Evolutionary conservation across 2,329 filamentous ascomycete genomes (phyloP).

Genomic region (Fonsecaea multimorphosa): DNA sequence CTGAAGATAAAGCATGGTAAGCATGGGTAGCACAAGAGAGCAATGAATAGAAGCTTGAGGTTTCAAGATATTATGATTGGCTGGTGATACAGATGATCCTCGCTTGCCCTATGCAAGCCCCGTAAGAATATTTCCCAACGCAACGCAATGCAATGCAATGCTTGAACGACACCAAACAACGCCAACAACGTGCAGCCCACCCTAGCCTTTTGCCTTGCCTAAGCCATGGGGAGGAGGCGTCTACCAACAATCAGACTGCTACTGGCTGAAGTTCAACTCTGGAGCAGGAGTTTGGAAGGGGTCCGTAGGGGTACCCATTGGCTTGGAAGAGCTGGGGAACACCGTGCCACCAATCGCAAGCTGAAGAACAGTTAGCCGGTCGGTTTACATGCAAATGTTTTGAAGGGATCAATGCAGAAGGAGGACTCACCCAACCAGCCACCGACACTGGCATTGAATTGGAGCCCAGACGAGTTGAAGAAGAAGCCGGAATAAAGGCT

Average conservation of each 20-base stretch:
- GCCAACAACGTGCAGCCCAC: background rate
- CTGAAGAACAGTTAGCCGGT: conserved; percentile 30
- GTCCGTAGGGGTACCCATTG: conserved; percentile 24
- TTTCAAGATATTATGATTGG: conserved; percentile 12
- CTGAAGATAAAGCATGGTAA: background rate
- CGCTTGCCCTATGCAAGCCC: background rate
- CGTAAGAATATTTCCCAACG: conserved; percentile 3
- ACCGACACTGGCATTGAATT: conserved; percentile 33
- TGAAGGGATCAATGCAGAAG: background rate
- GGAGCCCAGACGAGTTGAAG: conserved; percentile 39
- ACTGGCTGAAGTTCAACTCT: conserved; percentile 36
- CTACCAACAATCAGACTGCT: conserved; percentile 24
- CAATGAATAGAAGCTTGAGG: background rate
- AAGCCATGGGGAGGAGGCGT: background rate
- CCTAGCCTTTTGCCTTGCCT: background rate
- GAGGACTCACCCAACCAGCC: conserved; percentile 34
- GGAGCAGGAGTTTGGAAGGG: conserved; percentile 36
- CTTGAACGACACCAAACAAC: background rate
- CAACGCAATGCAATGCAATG: conserved; percentile 16
- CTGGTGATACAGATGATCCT: conserved; percentile 16
- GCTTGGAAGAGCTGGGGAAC: conserved; percentile 37
- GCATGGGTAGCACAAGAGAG: background rate
- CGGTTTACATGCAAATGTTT: background rate
- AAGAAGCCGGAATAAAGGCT: conserved; percentile 30
- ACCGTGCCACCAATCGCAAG: conserved; percentile 39